Evolutionary conservation across 2,329 filamentous ascomycete genomes (phyloP).

Genomic region (Boeremia lycopersici): DNA sequence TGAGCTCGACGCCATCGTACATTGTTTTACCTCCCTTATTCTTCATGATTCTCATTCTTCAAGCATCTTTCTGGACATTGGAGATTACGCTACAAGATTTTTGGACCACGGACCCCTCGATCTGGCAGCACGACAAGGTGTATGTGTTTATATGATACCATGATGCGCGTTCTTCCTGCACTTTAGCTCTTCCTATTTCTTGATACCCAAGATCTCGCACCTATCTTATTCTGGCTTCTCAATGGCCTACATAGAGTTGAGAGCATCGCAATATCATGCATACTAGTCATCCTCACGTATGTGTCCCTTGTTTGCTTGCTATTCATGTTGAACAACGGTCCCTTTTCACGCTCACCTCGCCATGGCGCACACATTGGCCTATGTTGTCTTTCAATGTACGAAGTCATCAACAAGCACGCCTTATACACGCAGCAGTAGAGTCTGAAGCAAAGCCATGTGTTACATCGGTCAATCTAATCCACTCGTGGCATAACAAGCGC

Average conservation of each 20-base stretch:
- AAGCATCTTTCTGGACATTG: neutral
- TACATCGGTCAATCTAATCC: too few relatives aligned
- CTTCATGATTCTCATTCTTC: neutral
- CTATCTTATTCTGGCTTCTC: neutral
- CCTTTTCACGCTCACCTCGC: too few relatives aligned
- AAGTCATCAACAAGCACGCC: too few relatives aligned
- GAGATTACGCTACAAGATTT: neutral
- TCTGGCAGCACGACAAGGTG: neutral
- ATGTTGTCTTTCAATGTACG: too few relatives aligned
- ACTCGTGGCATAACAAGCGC: too few relatives aligned
- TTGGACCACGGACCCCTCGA: neutral
- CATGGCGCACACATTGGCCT: too few relatives aligned
- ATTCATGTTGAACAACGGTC: too few relatives aligned
- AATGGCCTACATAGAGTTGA: neutral
- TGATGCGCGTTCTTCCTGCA: neutral
- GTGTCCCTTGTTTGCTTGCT: neutral
- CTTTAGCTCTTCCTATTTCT: neutral
- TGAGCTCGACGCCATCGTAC: neutral
- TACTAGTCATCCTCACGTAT: neutral
- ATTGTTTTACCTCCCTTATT: neutral
- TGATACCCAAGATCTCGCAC: conserved; percentile 14
- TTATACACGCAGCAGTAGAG: too few relatives aligned
- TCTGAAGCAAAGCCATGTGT: too few relatives aligned
- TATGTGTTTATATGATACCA: conserved; percentile 4
- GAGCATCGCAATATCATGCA: neutral